Percentiles rank a stretch among this genome's conserved stretches.
phyloP scores from a whole-genome alignment of 495 filamentous ascomycete genomes.

The Trichocladium antarcticum region DNA sequence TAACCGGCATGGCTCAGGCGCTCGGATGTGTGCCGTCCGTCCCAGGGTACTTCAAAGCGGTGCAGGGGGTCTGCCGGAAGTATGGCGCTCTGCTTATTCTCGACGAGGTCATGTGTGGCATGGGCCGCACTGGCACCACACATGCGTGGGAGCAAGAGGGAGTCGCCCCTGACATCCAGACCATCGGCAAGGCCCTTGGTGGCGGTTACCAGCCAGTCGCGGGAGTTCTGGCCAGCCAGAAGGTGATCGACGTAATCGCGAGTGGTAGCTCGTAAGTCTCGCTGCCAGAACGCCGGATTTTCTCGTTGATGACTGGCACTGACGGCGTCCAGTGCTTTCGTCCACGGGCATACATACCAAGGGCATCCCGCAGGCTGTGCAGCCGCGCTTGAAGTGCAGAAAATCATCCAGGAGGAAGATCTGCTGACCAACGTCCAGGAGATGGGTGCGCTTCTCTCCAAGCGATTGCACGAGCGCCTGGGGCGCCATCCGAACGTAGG shows the following conservation, averaged over 20 bases:
- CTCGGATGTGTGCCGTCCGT: slow-evolving; percentile 58
- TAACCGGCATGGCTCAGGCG: slow-evolving; percentile 23
- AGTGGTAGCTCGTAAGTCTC: slow-evolving; percentile 43
- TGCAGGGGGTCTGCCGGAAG: slow-evolving; percentile 56
- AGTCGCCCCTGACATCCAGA: slow-evolving; percentile 47
- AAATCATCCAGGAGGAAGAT: slow-evolving; percentile 44
- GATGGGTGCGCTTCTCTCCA: slow-evolving; percentile 42
- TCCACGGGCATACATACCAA: slow-evolving; percentile 54
- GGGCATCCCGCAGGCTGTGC: slow-evolving; percentile 50
- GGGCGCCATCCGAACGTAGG: slow-evolving; percentile 46
- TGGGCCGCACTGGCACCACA: slow-evolving; percentile 56
- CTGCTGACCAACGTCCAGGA: slow-evolving; percentile 42
- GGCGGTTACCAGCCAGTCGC: slow-evolving; percentile 56
- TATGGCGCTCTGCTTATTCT: slow-evolving; percentile 65
- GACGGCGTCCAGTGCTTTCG: slow-evolving; percentile 29
- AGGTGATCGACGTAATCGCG: slow-evolving; percentile 44
- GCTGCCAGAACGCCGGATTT: background rate
- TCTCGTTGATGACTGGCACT: slow-evolving; percentile 10
- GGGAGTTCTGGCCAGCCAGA: slow-evolving; percentile 44
- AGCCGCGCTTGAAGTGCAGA: slow-evolving; percentile 49
- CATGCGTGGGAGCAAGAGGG: slow-evolving; percentile 59
- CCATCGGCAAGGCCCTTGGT: slow-evolving; percentile 56
- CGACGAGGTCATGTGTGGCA: slow-evolving; percentile 75
- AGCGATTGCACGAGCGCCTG: slow-evolving; percentile 35
- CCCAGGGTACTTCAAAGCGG: slow-evolving; percentile 57